These are phyloP conservation scores for Biscogniauxia mediterranea DNA, from an alignment of 2,329 filamentous ascomycete genomes.

Conservation along the genomic window DNA sequence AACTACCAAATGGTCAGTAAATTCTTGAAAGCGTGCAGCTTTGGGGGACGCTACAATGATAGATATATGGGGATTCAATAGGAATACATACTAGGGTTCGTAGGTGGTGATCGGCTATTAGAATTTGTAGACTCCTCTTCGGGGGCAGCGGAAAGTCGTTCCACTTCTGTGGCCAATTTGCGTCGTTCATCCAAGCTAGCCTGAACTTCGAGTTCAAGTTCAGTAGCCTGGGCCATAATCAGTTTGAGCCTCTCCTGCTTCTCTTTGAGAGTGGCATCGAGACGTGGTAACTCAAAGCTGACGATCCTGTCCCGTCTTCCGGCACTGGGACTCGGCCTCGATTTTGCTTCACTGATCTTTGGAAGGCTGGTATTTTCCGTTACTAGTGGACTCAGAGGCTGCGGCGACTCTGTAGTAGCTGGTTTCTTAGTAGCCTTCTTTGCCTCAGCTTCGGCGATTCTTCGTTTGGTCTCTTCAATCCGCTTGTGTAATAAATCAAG, in stretches of 20 bases:
- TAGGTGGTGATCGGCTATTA: conserved; percentile 10
- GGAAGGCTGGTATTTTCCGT: conserved; percentile 13
- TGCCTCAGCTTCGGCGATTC: conserved; percentile 58
- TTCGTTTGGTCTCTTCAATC: conserved; percentile 60
- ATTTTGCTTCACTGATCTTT: conserved; percentile 12
- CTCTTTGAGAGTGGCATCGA: conserved; percentile 40
- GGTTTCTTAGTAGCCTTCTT: conserved; percentile 39
- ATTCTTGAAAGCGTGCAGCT: not conserved
- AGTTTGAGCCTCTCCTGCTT: conserved; percentile 48
- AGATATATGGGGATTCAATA: not conserved
- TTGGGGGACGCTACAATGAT: not conserved
- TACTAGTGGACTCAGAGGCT: conserved; percentile 14
- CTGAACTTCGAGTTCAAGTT: conserved; percentile 48
- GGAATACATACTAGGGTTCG: conserved; percentile 16
- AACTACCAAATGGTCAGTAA: not conserved
- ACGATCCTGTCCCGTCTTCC: conserved; percentile 35
- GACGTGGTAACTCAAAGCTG: conserved; percentile 38
- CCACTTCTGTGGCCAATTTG: conserved; percentile 32
- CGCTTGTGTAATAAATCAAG: conserved; percentile 39
- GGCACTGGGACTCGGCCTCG: conserved; percentile 6
- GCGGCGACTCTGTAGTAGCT: conserved; percentile 21
- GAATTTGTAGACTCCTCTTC: conserved; percentile 6
- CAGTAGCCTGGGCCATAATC: conserved; percentile 46
- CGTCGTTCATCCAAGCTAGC: conserved; percentile 34
- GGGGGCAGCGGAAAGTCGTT: conserved; percentile 32